Evolutionary conservation across 2,329 filamentous ascomycete genomes (phyloP).

Genomic region (Fusarium guadeloupense): DNA sequence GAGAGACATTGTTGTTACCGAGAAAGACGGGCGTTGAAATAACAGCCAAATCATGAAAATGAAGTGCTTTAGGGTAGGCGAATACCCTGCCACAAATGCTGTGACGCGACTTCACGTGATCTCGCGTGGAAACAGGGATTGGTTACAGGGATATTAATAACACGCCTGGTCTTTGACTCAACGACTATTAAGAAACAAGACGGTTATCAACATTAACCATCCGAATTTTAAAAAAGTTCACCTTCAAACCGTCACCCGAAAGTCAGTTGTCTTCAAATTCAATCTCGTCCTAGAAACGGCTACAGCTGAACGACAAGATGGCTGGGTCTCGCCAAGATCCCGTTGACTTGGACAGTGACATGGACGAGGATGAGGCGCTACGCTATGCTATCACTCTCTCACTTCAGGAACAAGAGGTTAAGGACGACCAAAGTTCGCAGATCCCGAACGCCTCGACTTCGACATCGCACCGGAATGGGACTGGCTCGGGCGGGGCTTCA

Average conservation of each 20-base stretch:
- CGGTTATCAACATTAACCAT: constrained; percentile 13
- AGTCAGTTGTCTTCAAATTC: constrained; percentile 24
- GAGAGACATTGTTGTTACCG: neutral
- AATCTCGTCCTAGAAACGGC: constrained; percentile 16
- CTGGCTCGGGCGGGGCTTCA: constrained; percentile 26
- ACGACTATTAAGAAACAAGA: constrained; percentile 9
- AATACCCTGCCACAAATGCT: neutral
- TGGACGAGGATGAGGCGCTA: constrained; percentile 68
- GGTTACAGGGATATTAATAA: constrained; percentile 32
- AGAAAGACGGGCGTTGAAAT: neutral
- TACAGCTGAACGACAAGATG: constrained; percentile 31
- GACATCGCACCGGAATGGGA: constrained; percentile 27
- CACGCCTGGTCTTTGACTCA: constrained; percentile 17
- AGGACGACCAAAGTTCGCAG: constrained; percentile 28
- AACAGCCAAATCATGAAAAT: neutral
- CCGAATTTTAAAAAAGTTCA: constrained; percentile 25
- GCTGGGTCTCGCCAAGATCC: constrained; percentile 34
- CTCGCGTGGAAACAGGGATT: constrained; percentile 35
- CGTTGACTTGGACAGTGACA: constrained; percentile 44
- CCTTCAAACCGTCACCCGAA: constrained; percentile 36
- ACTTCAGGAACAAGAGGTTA: constrained; percentile 49
- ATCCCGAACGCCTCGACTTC: constrained; percentile 28
- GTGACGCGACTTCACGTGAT: constrained; percentile 42
- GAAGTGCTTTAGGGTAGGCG: constrained; percentile 2
- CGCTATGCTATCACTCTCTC: constrained; percentile 69